Evolutionary conservation across 805 yeast genomes (phyloP).

Genomic region (Henningerozyma blattae): DNA sequence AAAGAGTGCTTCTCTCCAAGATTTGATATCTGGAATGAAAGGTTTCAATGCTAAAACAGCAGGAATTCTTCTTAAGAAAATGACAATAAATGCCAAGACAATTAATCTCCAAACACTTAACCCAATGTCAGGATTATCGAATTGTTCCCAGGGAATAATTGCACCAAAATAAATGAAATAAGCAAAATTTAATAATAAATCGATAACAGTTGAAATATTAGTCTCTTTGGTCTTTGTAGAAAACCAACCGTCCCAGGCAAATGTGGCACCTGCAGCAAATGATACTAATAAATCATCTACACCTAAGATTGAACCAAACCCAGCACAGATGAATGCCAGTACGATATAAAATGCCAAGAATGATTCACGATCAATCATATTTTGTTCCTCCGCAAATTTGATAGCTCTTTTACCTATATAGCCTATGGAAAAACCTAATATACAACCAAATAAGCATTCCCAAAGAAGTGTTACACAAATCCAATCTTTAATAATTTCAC

Average conservation of each 20-base stretch:
- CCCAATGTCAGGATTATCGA: constrained; percentile 47
- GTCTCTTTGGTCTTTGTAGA: constrained; percentile 10
- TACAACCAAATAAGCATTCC: constrained; percentile 70
- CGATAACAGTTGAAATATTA: constrained; percentile 48
- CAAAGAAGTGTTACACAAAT: constrained; percentile 61
- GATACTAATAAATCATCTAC: constrained; percentile 82
- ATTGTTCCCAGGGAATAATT: constrained; percentile 73
- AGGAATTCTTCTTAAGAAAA: constrained; percentile 62
- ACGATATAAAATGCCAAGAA: constrained; percentile 77
- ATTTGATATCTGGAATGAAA: constrained; percentile 71
- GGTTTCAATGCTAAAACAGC: constrained; percentile 67
- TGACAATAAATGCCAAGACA: constrained; percentile 58
- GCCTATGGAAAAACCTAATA: constrained; percentile 67
- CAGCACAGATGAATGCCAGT: constrained; percentile 75
- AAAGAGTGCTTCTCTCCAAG: constrained; percentile 88
- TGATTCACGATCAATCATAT: constrained; percentile 77
- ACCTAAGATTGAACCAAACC: constrained; percentile 78
- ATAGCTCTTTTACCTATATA: constrained; percentile 58
- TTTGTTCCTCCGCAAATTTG: constrained; percentile 55
- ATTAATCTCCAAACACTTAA: constrained; percentile 65
- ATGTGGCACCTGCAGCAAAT: constrained; percentile 88
- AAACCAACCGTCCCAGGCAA: constrained; percentile 90
- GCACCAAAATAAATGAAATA: constrained; percentile 83
- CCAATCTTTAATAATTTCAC: constrained; percentile 71
- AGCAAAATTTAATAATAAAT: constrained; percentile 55